Conservation (phyloP, 768 basidiomycete species). For the Psilocybe cyanescens region DNA sequence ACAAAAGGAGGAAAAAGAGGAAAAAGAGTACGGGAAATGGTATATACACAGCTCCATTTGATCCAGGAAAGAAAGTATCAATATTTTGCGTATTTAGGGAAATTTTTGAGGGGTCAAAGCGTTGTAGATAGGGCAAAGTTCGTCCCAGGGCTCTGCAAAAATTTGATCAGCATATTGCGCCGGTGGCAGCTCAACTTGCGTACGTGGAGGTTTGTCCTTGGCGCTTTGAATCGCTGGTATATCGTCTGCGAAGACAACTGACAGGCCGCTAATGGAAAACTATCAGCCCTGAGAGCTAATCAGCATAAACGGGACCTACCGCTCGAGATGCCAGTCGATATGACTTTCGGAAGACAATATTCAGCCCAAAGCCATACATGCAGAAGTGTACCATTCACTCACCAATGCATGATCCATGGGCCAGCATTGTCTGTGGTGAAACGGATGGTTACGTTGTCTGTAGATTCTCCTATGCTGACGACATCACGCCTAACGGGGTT, state of each 20-base stretch:
- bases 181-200: background rate
- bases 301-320: conserved; percentile 9
- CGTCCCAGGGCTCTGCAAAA: conserved; percentile 25
- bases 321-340: conserved; percentile 15
- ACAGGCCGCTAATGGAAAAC: conserved; percentile 30
- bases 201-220: conserved; percentile 17
- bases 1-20: no score
- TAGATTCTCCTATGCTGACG: conserved; percentile 29
- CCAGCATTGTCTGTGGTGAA: conserved; percentile 32
- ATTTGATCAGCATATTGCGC: background rate
- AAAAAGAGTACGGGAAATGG: no score
- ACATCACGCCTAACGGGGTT: conserved; percentile 38
- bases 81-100: background rate
- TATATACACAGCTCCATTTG: no score
- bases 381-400: background rate
- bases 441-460: conserved; percentile 52
- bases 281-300: background rate
- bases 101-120: conserved; percentile 15
- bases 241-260: conserved; percentile 42
- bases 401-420: conserved; percentile 12
- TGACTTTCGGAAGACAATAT: conserved; percentile 1
- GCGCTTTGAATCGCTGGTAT: conserved; percentile 21
- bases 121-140: conserved; percentile 39
- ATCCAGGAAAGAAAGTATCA: no score
- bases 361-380: background rate